Evolutionary conservation across 768 basidiomycete species (phyloP).

Genomic region (Tephrocybe rancida): DNA sequence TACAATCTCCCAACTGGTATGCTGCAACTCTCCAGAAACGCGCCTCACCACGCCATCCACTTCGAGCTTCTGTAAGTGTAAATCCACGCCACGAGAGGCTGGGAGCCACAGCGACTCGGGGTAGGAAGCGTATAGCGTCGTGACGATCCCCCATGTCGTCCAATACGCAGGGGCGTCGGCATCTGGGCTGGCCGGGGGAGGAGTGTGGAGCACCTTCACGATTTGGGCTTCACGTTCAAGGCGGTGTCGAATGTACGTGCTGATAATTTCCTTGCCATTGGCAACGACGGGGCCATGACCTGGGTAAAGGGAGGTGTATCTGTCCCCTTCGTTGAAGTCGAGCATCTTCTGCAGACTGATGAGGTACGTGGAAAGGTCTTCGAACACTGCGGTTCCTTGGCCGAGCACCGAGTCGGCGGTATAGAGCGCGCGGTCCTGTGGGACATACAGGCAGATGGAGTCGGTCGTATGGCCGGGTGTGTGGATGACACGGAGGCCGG

Average conservation of each 20-base stretch:
- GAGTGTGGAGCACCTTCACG: constrained; percentile 45
- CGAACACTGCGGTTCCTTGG: constrained; percentile 88
- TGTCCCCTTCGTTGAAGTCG: constrained; percentile 33
- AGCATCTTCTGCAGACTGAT: constrained; percentile 62
- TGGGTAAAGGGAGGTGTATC: constrained; percentile 69
- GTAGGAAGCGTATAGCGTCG: constrained; percentile 69
- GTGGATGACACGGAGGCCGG: constrained; percentile 67
- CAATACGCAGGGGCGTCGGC: constrained; percentile 29
- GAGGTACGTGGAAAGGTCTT: constrained; percentile 76
- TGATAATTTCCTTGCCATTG: constrained; percentile 62
- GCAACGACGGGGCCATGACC: constrained; percentile 84
- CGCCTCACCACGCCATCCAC: constrained; percentile 59
- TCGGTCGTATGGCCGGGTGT: constrained; percentile 92
- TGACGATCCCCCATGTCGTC: constrained; percentile 70
- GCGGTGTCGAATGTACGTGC: constrained; percentile 79
- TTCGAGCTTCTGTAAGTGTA: constrained; percentile 77
- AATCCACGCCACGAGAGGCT: constrained; percentile 66
- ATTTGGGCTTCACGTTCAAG: constrained; percentile 83
- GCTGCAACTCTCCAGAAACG: constrained; percentile 53
- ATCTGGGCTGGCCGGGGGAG: constrained; percentile 27
- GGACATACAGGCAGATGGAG: constrained; percentile 74
- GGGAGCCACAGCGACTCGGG: constrained; percentile 72
- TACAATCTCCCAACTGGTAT: constrained; percentile 48
- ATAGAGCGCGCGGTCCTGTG: constrained; percentile 75
- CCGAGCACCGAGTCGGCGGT: constrained; percentile 93